A percentile compares a stretch with the other conserved stretches of the same genome.
Conservation (phyloP, 768 basidiomycete genomes). For the Jaapia argillacea region DNA sequence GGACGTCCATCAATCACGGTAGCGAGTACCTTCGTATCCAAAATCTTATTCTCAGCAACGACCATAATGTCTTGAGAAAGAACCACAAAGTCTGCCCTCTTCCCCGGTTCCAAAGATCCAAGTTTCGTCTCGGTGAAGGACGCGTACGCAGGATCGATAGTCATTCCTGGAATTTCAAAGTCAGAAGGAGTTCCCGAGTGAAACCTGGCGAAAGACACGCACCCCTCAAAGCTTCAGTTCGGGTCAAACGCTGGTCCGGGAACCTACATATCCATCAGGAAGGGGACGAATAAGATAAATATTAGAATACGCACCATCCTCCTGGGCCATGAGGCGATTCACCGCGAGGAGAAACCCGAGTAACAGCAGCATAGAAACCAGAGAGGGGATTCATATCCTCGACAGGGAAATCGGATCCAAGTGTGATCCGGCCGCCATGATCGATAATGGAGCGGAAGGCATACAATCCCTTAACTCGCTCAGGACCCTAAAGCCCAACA, state of each 20-base stretch:
- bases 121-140: conserved; percentile 65
- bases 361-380: conserved; percentile 84
- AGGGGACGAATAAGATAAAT: not conserved
- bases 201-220: not conserved
- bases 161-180: conserved; percentile 60
- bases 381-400: conserved; percentile 78
- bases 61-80: conserved; percentile 77
- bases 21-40: conserved; percentile 56
- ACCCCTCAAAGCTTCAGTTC: conserved; percentile 72
- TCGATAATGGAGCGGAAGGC: conserved; percentile 72
- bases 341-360: conserved; percentile 60
- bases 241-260: conserved; percentile 66
- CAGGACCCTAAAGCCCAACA: conserved; percentile 42
- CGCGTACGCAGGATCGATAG: conserved; percentile 80
- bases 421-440: conserved; percentile 54
- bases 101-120: conserved; percentile 73
- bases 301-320: conserved; percentile 57
- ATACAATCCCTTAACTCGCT: conserved; percentile 78
- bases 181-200: not conserved
- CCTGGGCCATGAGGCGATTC: conserved; percentile 71
- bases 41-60: conserved; percentile 44
- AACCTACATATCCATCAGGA: conserved; percentile 41
- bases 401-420: conserved; percentile 89
- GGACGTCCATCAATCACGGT: conserved; percentile 72
- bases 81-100: conserved; percentile 80